phyloP scores from a whole-genome alignment of 2,329 filamentous ascomycete genomes.

The Calonectria henricotiae region DNA sequence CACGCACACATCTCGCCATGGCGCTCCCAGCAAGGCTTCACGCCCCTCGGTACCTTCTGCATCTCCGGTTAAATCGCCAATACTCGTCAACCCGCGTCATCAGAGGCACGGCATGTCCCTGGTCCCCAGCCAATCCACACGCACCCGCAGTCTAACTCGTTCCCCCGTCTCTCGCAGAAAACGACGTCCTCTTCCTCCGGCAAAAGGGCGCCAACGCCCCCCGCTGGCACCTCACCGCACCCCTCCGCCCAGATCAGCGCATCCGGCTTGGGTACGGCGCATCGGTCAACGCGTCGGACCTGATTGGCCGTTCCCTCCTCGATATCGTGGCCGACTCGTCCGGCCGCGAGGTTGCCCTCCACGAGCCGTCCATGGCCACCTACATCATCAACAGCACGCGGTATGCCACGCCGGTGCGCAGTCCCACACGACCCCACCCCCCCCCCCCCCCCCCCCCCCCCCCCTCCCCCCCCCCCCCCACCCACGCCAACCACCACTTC shows the following conservation, averaged over 20 bases:
- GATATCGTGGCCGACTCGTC: slow-evolving; percentile 72
- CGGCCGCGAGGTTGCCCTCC: slow-evolving; percentile 69
- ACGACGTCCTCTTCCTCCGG: slow-evolving; percentile 61
- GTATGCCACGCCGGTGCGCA: slow-evolving; percentile 77
- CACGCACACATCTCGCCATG: too few relatives aligned
- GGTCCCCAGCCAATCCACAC: background rate
- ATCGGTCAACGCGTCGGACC: slow-evolving; percentile 66
- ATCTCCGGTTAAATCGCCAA: slow-evolving; percentile 26
- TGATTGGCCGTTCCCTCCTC: slow-evolving; percentile 76
- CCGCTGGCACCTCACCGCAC: slow-evolving; percentile 60
- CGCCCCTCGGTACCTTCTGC: slow-evolving; percentile 17
- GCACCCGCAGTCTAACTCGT: background rate
- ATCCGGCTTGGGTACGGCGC: slow-evolving; percentile 65
- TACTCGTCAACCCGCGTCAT: slow-evolving; percentile 53
- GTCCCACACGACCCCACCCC: too few relatives aligned
- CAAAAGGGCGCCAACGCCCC: slow-evolving; percentile 58
- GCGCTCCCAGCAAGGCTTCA: slow-evolving; percentile 35
- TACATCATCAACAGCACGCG: slow-evolving; percentile 80
- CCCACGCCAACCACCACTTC: too few relatives aligned
- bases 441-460: too few relatives aligned
- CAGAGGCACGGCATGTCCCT: slow-evolving; percentile 45
- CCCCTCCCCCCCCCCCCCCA: too few relatives aligned
- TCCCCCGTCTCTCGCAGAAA: slow-evolving; percentile 53
- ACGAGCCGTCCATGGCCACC: slow-evolving; percentile 79
- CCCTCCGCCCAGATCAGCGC: slow-evolving; percentile 54